Base-by-base conservation (phyloP, 768 basidiomycete genomes). In the Cubamyces sp. region DNA sequence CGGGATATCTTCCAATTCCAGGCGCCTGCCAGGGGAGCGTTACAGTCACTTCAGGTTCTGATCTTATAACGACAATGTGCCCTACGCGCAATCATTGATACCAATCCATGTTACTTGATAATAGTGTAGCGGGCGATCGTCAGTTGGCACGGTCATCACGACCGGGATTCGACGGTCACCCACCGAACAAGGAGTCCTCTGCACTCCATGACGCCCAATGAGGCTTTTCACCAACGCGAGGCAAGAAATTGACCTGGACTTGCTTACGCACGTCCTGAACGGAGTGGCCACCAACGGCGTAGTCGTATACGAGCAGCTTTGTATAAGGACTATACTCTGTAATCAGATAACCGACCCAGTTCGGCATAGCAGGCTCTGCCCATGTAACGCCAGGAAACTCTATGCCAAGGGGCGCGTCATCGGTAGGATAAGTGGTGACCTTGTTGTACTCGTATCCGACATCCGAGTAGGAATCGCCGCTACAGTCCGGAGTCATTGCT, bases 281-380 rank as follows among this genome's bases (percentile, higher is more conserved):
- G 7, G 74, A 77, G 56, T 81, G 77, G 0, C 87, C 87, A 0
- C 86, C 84, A 9, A 72, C 68, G 0, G 86, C 87, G 70, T 84
- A 87, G 69, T 87, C 76, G 67, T 84, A 83, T 4, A 85, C 84
- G 0, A 87, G 74, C 26, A 86, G 62, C 2, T 78, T 76, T 21
- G 54, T 41, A 60, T 55, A 69, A 30, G 40, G 65, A 21, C 69
- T 77, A 78, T 39, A 65, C 26, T 69, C 59, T 9, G 76, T 80
- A 50, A 85, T 72, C n/a, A 86, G 73, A 69, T 84, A 78, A 2
- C 86, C 83, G 37, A 88, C 82, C 87, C 87, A 88, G 70, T 87
- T 88, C 8, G 85, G 81, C 42, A 74, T 68, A 37, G 73, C 77
- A 1, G 64, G 59, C 65, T 84, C 85, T 40, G 79, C 78, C 70